Evolutionary conservation across 2,329 filamentous ascomycete genomes (phyloP), one percentile per base, ranked within the genome.

Genomic region (Aspergillus pseudoviridinutans): DNA sequence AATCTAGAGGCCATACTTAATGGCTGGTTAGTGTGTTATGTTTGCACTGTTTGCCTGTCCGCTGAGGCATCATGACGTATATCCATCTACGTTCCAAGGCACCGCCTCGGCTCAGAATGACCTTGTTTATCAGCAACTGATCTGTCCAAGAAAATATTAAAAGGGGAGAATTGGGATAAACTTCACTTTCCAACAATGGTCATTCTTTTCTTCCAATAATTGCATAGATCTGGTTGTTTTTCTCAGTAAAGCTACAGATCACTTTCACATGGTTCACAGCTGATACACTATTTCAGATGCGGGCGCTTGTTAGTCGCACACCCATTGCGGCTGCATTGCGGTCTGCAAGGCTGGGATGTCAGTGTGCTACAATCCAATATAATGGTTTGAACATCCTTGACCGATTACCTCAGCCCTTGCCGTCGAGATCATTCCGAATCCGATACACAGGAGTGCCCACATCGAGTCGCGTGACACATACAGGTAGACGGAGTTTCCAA

Each of bases 41-140:
- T 35, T 25, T 51, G 42, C 38, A 17, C 49, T 51, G 29, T 7
- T 58, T 51, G 20, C 47, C 9, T 25, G 41, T 4, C 29, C 41
- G 54, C 57, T 59, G 42, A 59, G 51, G 51, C 57, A 57, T 51
- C 57, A 59, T 59, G 57, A 59, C 57, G 57, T 59, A 57, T 32
- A 20, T 52, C 49, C 53, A 12, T 28, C 1, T 14, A 20, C 3
- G 49, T 35, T 50, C 32, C 49, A 46, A 54, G 24, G 28, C 28
- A 38, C 17, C 27, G 27, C 14, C 32, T 35, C 53, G 28, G 32
- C 35, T 27, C 41, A 4, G 24, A 44, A 44, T 44, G 20, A 44
- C n/a, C 7, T 22, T 22, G 41, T 22, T 44, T 44, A 44, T 12
- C 41, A 44, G 20, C 20, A 20, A 44, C 22, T 44, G 27, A 35